A percentile compares a stretch with the other conserved stretches of the same genome.
Evolutionary conservation across 495 filamentous ascomycete species (phyloP).

Genomic region (Trichoderma erinaceum): DNA sequence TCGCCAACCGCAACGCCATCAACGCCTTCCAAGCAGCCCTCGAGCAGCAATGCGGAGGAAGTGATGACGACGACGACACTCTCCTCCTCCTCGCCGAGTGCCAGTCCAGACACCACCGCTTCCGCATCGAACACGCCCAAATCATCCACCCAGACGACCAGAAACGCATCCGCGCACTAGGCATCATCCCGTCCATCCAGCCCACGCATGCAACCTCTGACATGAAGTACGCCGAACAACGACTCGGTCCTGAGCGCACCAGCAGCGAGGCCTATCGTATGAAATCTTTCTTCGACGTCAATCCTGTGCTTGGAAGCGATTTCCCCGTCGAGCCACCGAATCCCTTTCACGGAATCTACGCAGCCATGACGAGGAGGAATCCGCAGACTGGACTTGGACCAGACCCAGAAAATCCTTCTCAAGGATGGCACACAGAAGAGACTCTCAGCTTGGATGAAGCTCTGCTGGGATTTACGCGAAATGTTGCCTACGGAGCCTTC

Average conservation of each 20-base stretch:
- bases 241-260: constrained; percentile 48
- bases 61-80: constrained; percentile 13
- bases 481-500: constrained; percentile 41
- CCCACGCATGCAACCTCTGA: constrained; percentile 63
- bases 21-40: constrained; percentile 47
- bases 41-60: constrained; percentile 34
- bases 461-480: constrained; percentile 49
- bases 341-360: constrained; percentile 56
- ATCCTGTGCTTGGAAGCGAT: constrained; percentile 53
- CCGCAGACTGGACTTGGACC: constrained; percentile 44
- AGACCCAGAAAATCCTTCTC: constrained; percentile 32
- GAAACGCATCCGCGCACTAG: constrained; percentile 41
- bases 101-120: constrained; percentile 42
- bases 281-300: constrained; percentile 41
- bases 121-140: constrained; percentile 61
- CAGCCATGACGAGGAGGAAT: constrained; percentile 49
- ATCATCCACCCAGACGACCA: constrained; percentile 60
- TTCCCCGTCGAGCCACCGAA: constrained; percentile 61
- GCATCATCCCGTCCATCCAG: constrained; percentile 60
- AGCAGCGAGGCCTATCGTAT: constrained; percentile 51
- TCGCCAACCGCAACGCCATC: constrained; percentile 53
- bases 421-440: constrained; percentile 51
- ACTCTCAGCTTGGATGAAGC: constrained; percentile 47
- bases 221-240: constrained; percentile 50
- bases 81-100: constrained; percentile 30